A percentile compares a stretch with the other conserved stretches of the same genome.
Evolutionary conservation across 176 grass and related monocot species (phyloP).

Genomic region (Musa beccarii): DNA sequence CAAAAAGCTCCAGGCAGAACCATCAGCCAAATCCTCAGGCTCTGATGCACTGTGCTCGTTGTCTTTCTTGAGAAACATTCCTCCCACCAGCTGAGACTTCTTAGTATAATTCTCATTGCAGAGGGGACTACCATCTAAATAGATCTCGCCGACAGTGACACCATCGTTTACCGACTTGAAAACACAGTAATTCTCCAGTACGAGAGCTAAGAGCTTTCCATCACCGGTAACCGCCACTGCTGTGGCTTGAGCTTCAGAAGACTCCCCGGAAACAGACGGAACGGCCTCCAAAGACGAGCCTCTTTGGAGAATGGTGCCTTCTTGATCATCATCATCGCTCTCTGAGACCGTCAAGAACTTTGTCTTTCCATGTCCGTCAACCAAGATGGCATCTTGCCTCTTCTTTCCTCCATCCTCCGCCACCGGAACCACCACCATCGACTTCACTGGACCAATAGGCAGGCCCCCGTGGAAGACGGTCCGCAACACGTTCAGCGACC

Average conservation of each 20-base stretch:
- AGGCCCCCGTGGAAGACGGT: constrained; percentile 58
- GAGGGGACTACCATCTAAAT: constrained; percentile 32
- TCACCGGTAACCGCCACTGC: constrained; percentile 43
- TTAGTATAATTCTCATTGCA: constrained; percentile 24
- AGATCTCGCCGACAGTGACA: constrained; percentile 45
- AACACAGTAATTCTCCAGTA: constrained; percentile 51
- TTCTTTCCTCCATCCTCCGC: constrained; percentile 4
- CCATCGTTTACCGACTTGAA: constrained; percentile 55
- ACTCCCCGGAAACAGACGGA: constrained; percentile 17
- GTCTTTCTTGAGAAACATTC: constrained; percentile 32
- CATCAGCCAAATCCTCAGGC: constrained; percentile 16
- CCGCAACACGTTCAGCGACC: constrained; percentile 52
- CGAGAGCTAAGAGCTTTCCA: constrained; percentile 52
- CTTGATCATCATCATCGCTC: constrained; percentile 22
- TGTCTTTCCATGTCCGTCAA: constrained; percentile 43
- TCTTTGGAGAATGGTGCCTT: constrained; percentile 3
- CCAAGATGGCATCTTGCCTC: constrained; percentile 37
- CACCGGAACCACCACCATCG: constrained; percentile 22
- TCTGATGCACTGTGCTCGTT: constrained; percentile 10
- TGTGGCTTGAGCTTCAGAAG: constrained; percentile 26
- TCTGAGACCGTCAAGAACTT: constrained; percentile 39
- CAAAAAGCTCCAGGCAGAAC: constrained; percentile 33
- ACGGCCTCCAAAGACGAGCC: constrained; percentile 22
- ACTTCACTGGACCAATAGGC: constrained; percentile 35
- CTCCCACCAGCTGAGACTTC: constrained; percentile 39